Evolutionary conservation across 202 grass and related monocot genomes (phyloP), one percentile per base, ranked within the genome.

Genomic region (Carex arenaria): DNA sequence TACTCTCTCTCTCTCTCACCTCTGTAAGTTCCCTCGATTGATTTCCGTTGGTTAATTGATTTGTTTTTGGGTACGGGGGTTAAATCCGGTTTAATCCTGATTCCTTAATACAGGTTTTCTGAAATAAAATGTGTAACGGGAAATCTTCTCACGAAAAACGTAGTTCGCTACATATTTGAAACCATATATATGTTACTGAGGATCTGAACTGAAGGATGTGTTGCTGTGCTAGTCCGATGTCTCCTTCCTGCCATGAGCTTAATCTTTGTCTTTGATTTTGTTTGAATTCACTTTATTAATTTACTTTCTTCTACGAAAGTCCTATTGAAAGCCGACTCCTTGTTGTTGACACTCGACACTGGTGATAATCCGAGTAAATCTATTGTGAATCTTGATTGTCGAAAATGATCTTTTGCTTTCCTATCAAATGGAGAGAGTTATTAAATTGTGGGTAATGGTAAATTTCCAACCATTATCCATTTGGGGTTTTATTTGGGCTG

Each of bases 41-140:
- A 80, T 81, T 81, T 81, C 38, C 10, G 57, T 65, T 76, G 13
- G 34, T 23, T 82, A 69, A 82, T 82, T 82, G 45, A 23, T 82
- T 19, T 34, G 43, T 54, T 82, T 80, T 69, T 19, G 47, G 60
- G 47, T 36, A 61, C 19, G 62, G 13, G 61, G 62, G 80, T 68
- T 32, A 55, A 77, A 77, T 36, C 73, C 8, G 52, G 15, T 59
- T 31, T 10, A 32, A 22, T 5, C 4, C 0, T 0, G 7, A 64
- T 26, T 42, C 40, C 7, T 4, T 69, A 55, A 7, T 13, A 7
- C 61, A 0, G 5, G 5, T 18, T 55, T 69, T 10, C 6, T 34
- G 2, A 5, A 11, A 10, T 15, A 0, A 7, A 31, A 15, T 68
- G 45, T 69, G 64, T 69, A 82, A 22, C 18, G 45, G 45, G 45